Conservation (phyloP, 192 early-diverging fungal genomes). For the Entomortierella beljakovae region DNA sequence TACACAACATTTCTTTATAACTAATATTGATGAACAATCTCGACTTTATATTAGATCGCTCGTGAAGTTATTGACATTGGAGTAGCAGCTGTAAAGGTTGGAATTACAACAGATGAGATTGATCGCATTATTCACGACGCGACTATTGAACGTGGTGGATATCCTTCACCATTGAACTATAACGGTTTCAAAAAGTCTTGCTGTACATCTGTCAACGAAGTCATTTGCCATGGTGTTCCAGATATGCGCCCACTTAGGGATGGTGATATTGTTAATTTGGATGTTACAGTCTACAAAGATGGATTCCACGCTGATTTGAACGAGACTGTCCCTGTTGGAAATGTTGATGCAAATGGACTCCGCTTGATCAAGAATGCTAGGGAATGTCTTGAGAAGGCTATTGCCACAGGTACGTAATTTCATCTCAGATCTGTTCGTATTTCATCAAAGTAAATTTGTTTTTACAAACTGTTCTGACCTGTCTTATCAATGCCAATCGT, state of each 20-base stretch:
- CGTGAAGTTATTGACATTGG: constrained; percentile 95
- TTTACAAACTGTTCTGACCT: too few species aligned
- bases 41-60: constrained; percentile 62
- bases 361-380: constrained; percentile 85
- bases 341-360: constrained; percentile 79
- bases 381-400: constrained; percentile 92
- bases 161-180: constrained; percentile 98
- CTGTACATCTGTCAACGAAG: constrained; percentile 80
- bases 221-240: constrained; percentile 98
- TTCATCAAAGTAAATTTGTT: too few species aligned
- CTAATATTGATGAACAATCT: too few species aligned
- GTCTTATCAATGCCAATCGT: too few species aligned
- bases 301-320: constrained; percentile 97
- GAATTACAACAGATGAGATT: constrained; percentile 96
- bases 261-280: constrained; percentile 97
- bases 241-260: constrained; percentile 93
- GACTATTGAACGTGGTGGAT: constrained; percentile 88
- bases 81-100: constrained; percentile 79
- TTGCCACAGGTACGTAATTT: constrained; percentile 77
- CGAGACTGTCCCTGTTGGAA: constrained; percentile 92
- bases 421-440: too few species aligned
- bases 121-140: constrained; percentile 97
- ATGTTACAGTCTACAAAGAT: constrained; percentile 88
- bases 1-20: too few species aligned
- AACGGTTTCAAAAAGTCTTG: constrained; percentile 95